Base-by-base conservation (phyloP, 176 grass and related monocot genomes). In the Leersia perrieri region DNA sequence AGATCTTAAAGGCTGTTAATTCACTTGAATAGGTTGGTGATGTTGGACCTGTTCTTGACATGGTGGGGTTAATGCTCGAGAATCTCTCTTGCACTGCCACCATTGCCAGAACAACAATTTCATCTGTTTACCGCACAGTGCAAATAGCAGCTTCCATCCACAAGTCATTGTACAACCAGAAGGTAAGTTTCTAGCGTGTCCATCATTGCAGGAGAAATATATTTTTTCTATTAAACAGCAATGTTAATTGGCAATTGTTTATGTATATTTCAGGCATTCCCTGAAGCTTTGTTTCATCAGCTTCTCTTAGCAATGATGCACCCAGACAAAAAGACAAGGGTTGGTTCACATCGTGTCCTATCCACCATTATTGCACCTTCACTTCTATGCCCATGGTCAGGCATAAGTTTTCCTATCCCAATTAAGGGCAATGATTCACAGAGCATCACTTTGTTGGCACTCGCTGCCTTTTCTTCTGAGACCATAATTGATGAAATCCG, bases 281-380 rank as follows among this genome's bases (percentile, higher is more conserved):
- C 96, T 82, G 92, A 99, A 93, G 92, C 92, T 88, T 82, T 95
- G 70, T 95, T 93, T 91, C 93, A 95, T 66, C 92, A 93, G 73
- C 92, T 99, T 81, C 88, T 99, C 22, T 78, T 91, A 91, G 79
- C 90, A 76, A 99, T 99, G 96, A 68, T 84, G 75, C 96, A 99
- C 60, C 82, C 84, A 78, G 92, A 99, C 76, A 86, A 95, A 62
- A 90, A 93, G 82, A 93, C 89, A 61, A 91, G 96, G 87, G 86
- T 99, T 68, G 96, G 96, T 29, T 99, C 88, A 25, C 92, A 99
- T 72, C 92, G 96, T 61, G 55, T 95, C 78, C 80, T 99, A 66
- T 95, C 88, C 31, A 84, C 86, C 70, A 93, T 92, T 62, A 82
- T 95, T 16, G 77, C 74, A 1, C 96, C 92, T 73, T 81, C 80